Evolutionary conservation across 2,329 filamentous ascomycete species (phyloP).

Genomic region (Aureobasidium sp.): DNA sequence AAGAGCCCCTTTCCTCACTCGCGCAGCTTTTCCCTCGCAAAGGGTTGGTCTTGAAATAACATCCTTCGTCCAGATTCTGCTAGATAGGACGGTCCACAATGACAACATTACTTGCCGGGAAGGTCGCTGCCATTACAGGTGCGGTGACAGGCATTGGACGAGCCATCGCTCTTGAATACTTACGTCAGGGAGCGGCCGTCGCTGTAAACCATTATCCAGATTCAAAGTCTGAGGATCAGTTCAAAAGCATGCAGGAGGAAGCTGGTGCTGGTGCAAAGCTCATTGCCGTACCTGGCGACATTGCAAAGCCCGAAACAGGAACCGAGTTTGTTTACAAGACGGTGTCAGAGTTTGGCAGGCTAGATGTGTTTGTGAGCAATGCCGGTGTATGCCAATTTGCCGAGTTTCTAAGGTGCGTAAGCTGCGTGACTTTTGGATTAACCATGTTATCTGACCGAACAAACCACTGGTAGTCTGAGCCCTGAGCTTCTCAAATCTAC

Average conservation of each 20-base stretch:
- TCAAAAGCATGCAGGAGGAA: slow-evolving; percentile 42
- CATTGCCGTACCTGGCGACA: slow-evolving; percentile 67
- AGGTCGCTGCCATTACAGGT: slow-evolving; percentile 27
- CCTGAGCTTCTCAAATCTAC: slow-evolving; percentile 65
- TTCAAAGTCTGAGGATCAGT: slow-evolving; percentile 41
- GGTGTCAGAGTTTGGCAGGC: slow-evolving; percentile 50
- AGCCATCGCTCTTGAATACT: slow-evolving; percentile 73
- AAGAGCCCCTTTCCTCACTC: background rate
- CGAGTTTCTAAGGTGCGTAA: slow-evolving; percentile 63
- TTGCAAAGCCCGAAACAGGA: slow-evolving; percentile 67
- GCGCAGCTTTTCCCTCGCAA: background rate
- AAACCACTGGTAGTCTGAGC: slow-evolving; percentile 45
- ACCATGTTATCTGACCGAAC: background rate
- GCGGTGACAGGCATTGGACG: slow-evolving; percentile 55
- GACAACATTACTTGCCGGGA: slow-evolving; percentile 21
- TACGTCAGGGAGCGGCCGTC: slow-evolving; percentile 69
- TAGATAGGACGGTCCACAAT: background rate
- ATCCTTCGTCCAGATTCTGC: background rate
- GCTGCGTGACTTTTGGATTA: background rate
- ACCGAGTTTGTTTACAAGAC: slow-evolving; percentile 58
- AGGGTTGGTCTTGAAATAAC: background rate
- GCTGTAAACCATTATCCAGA: slow-evolving; percentile 71
- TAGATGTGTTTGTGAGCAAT: slow-evolving; percentile 74
- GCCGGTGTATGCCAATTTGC: slow-evolving; percentile 84
- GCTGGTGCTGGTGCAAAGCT: slow-evolving; percentile 37